Evolutionary conservation across 2,329 filamentous ascomycete genomes (phyloP).

Genomic region (Monilinia polystroma): DNA sequence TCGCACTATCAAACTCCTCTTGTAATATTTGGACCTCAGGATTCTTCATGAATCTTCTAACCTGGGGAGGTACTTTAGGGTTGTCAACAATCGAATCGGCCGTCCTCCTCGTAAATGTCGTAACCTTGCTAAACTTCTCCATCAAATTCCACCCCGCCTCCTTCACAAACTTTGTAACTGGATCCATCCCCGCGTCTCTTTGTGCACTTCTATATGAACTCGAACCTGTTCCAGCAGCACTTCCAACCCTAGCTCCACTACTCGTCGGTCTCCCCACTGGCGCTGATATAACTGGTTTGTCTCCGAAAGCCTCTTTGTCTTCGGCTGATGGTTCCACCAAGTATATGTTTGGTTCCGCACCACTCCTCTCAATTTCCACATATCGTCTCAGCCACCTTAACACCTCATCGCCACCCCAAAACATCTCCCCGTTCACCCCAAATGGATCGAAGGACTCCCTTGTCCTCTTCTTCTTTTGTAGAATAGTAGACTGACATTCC

Average conservation of each 20-base stretch:
- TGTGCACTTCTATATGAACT: conserved; percentile 30
- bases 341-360: conserved; percentile 86
- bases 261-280: conserved; percentile 41
- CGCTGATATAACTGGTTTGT: conserved; percentile 48
- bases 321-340: conserved; percentile 83
- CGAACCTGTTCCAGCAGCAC: conserved; percentile 42
- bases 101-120: conserved; percentile 88
- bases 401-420: conserved; percentile 97
- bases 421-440: conserved; percentile 78
- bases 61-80: conserved; percentile 83
- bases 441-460: conserved; percentile 89
- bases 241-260: conserved; percentile 39
- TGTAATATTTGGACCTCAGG: conserved; percentile 93
- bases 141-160: conserved; percentile 95
- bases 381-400: conserved; percentile 87
- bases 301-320: conserved; percentile 73
- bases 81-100: conserved; percentile 92
- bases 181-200: conserved; percentile 79
- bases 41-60: conserved; percentile 79
- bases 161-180: conserved; percentile 88
- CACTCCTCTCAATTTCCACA: conserved; percentile 76
- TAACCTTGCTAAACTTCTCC: conserved; percentile 96
- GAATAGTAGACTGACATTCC: conserved; percentile 92
- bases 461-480: conserved; percentile 85
- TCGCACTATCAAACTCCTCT: conserved; percentile 95